A percentile compares a stretch with the other conserved stretches of the same genome.
These are phyloP conservation scores for Fusarium haematococcum DNA, from an alignment of 2,329 filamentous ascomycete species.

Conservation along the genomic window DNA sequence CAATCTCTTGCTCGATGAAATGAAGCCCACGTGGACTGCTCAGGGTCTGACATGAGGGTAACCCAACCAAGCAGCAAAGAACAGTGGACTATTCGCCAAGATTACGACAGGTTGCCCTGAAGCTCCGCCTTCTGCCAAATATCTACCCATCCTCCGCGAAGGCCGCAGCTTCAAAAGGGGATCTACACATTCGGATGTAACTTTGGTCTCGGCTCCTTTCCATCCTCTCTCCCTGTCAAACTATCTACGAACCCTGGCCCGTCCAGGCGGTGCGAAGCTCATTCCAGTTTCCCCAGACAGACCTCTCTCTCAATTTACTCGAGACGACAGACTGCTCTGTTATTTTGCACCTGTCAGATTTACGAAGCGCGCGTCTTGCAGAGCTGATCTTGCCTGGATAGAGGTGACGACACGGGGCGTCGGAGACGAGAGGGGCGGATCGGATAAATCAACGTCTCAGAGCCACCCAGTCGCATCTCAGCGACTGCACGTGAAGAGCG, in stretches of 20 bases:
- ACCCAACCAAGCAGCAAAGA: not conserved
- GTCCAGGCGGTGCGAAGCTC: conserved; percentile 6
- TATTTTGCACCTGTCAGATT: conserved; percentile 20
- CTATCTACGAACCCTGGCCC: not conserved
- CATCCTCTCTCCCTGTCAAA: not conserved
- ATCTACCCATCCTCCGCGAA: conserved; percentile 7
- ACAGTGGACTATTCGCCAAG: not conserved
- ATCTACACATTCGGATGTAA: conserved; percentile 24
- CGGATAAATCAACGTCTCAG: not conserved
- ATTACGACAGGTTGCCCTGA: not conserved
- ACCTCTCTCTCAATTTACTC: conserved; percentile 8
- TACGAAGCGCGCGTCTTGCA: conserved; percentile 6
- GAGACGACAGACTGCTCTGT: not conserved
- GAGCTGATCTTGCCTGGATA: not conserved
- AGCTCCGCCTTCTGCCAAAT: conserved; percentile 1
- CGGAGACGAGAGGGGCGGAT: not conserved
- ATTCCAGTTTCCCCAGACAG: conserved; percentile 32
- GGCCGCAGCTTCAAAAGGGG: conserved; percentile 5
- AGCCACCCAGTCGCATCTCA: not conserved
- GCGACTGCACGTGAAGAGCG: not conserved
- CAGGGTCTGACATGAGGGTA: not conserved
- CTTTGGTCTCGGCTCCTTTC: not conserved
- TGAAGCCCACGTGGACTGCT: not conserved
- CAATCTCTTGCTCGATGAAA: conserved; percentile 12
- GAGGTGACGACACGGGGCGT: not conserved